phyloP scores from a whole-genome alignment of 176 grass and related monocot genomes.

The Aegilops sharonensis region DNA sequence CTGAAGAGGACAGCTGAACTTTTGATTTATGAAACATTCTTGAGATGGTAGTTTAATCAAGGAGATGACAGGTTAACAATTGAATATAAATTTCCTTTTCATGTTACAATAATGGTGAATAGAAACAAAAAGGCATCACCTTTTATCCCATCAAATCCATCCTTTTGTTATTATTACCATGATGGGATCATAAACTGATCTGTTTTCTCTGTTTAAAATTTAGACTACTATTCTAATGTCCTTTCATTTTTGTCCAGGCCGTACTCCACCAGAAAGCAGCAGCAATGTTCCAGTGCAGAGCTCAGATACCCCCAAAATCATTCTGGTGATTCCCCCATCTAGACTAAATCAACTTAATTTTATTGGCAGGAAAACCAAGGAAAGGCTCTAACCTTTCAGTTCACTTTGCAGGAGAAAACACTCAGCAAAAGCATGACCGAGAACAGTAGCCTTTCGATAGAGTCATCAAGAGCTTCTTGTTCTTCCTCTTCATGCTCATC shows the following conservation, averaged over 20 bases:
- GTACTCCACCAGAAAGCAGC: conserved; percentile 38
- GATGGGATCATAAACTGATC: background rate
- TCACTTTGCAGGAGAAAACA: conserved; percentile 75
- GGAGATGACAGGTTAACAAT: conserved; percentile 1
- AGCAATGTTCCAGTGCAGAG: conserved; percentile 40
- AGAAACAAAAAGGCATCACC: background rate
- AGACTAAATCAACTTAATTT: background rate
- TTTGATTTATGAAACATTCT: background rate
- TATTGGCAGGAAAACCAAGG: background rate
- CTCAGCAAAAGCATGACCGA: conserved; percentile 82
- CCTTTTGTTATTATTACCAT: conserved; percentile 19
- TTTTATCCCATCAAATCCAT: conserved; percentile 18
- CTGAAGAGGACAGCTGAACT: conserved; percentile 28
- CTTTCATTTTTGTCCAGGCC: conserved; percentile 33
- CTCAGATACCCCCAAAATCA: conserved; percentile 52
- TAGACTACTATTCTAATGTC: conserved; percentile 5
- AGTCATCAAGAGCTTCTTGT: conserved; percentile 87
- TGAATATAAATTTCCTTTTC: background rate
- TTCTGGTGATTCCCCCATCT: conserved; percentile 58
- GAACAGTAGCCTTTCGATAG: conserved; percentile 74
- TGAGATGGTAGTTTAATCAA: conserved; percentile 16
- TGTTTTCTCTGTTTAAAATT: background rate
- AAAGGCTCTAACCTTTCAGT: conserved; percentile 16
- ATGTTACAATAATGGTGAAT: background rate
- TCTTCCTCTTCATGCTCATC: conserved; percentile 89